phyloP scores from a whole-genome alignment of 306 rosid genomes.

The Glycyrrhiza uralensis region DNA sequence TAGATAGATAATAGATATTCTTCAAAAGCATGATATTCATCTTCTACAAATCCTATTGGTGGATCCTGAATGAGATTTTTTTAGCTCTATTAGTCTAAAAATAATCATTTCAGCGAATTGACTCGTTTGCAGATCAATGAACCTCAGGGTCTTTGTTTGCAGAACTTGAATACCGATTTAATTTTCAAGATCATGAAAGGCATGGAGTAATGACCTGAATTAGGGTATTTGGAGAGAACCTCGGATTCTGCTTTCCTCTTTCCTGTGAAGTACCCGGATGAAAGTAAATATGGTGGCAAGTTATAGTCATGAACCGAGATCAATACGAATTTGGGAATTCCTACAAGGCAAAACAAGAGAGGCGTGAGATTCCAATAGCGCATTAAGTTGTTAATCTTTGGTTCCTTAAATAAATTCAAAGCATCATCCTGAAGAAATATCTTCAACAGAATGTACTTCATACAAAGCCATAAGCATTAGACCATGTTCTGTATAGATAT shows the following conservation, averaged over 20 bases:
- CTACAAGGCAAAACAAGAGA: constrained; percentile 42
- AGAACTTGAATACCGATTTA: neutral
- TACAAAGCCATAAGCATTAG: neutral
- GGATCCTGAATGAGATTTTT: neutral
- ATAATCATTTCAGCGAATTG: neutral
- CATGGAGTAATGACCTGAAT: constrained; percentile 58
- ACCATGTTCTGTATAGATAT: neutral
- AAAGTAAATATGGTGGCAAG: constrained; percentile 72
- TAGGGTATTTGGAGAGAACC: constrained; percentile 92
- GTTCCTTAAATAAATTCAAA: neutral
- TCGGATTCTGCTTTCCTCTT: constrained; percentile 97
- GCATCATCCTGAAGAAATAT: neutral
- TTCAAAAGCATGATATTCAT: constrained; percentile 5
- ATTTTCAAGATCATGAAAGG: neutral
- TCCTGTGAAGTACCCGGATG: constrained; percentile 87
- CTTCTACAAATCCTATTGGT: neutral
- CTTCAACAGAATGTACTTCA: neutral
- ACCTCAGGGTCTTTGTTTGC: constrained; percentile 3
- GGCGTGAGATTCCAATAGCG: neutral
- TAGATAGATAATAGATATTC: too few species aligned
- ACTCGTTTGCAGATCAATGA: neutral
- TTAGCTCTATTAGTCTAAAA: neutral
- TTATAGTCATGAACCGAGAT: constrained; percentile 95
- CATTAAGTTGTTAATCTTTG: neutral
- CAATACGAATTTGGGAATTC: constrained; percentile 83